Evolutionary conservation across 495 filamentous ascomycete genomes (phyloP), one percentile per base, ranked within the genome.

Genomic region (Aspergillus saccharolyticus): DNA sequence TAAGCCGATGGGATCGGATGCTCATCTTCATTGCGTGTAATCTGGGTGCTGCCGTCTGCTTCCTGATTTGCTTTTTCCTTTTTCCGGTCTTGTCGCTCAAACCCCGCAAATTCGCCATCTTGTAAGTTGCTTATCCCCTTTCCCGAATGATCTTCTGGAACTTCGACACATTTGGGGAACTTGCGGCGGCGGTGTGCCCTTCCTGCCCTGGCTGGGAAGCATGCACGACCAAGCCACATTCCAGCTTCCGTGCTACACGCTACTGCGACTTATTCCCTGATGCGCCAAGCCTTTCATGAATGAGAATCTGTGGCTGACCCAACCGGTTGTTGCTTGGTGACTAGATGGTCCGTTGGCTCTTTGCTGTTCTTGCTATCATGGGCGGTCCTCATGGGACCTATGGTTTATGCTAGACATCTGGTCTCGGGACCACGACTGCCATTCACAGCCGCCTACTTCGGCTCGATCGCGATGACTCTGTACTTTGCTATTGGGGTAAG

Each of bases 381-480:
- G 83, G 91, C 90, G 4, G 90, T 91, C 60, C 79, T 98, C 75
- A 91, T 96, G 85, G 94, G 94, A 52, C 92, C 91, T 18, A 77
- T 80, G 74, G 74, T 80, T 46, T 98, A 97, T 74, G 74, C 84
- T 49, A 85, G 83, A 64, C 94, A 98, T 72, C 81, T 98, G 66
- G 73, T 90, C 63, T 97, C 95, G 51, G 84, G 83, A 53, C 78
- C 90, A 57, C 83, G 94, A 59, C 73, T 98, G 52, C 94, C 95
- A 12, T 98, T 98, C 69, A 97, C 94, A 18, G 91, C 91, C 50
- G 89, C 91, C 24, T 98, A 98, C 79, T 97, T 98, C 77, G 94
- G 93, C 43, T 95, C 89, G 43, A 96, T 98, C 61, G 85, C 75
- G 2, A 70, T 97, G 66, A 97, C 94, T 4, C 76, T 98, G 33